Conservation (phyloP, 768 basidiomycete genomes). For the Hydnomerulius pinastri region DNA sequence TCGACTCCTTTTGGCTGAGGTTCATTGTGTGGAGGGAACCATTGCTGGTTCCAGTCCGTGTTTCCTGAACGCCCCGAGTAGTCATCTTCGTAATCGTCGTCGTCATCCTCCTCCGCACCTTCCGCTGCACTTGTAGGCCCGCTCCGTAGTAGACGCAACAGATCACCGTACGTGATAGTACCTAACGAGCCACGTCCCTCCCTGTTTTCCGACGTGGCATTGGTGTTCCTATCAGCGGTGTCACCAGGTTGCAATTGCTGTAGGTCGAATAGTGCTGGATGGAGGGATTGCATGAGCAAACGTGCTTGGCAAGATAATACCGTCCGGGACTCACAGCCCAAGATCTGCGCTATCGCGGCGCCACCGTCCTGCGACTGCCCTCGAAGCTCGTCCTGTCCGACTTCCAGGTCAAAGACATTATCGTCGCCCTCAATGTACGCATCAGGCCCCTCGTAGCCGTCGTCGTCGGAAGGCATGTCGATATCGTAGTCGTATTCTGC, state of each 20-base stretch:
- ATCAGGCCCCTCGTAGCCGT: slow-evolving; percentile 37
- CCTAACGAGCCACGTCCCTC: not conserved
- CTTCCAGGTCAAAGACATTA: slow-evolving; percentile 36
- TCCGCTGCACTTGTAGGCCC: slow-evolving; percentile 27
- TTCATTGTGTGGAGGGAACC: slow-evolving; percentile 47
- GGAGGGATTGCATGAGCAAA: slow-evolving; percentile 4
- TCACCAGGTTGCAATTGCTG: slow-evolving; percentile 22
- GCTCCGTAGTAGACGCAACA: slow-evolving; percentile 23
- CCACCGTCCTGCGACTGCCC: slow-evolving; percentile 1
- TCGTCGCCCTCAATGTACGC: slow-evolving; percentile 37
- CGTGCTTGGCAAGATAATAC: not conserved
- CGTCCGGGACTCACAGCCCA: slow-evolving; percentile 29
- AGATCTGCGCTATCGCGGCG: slow-evolving; percentile 26
- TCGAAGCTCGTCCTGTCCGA: slow-evolving; percentile 22
- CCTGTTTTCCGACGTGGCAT: not conserved
- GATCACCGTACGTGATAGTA: slow-evolving; percentile 24
- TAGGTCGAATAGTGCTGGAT: slow-evolving; percentile 30
- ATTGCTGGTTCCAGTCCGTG: slow-evolving; percentile 32
- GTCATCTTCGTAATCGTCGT: slow-evolving; percentile 38
- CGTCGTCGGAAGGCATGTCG: slow-evolving; percentile 26
- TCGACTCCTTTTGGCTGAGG: slow-evolving; percentile 65
- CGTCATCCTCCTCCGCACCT: slow-evolving; percentile 45
- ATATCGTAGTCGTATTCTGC: slow-evolving; percentile 21
- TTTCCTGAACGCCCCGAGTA: slow-evolving; percentile 12
- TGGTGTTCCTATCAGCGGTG: slow-evolving; percentile 9